Evolutionary conservation across 108 stramenopile species (phyloP).

Genomic region (Cyclotella kingstonii): DNA sequence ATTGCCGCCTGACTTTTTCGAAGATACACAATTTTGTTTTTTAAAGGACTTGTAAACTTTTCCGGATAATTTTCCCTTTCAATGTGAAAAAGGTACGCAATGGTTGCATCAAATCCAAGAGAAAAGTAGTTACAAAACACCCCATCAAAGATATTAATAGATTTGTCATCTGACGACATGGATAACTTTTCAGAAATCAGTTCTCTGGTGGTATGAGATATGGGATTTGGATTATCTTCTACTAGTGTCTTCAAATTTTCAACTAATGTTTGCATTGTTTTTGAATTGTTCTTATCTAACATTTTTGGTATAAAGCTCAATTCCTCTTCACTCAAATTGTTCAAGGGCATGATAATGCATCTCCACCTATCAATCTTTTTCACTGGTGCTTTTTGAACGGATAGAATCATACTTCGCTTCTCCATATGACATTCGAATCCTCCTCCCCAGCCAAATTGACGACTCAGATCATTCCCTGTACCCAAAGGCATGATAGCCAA

Average conservation of each 20-base stretch:
- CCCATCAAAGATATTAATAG: slow-evolving; percentile 48
- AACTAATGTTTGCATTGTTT: not conserved
- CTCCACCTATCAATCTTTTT: slow-evolving; percentile 56
- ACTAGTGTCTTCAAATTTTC: not conserved
- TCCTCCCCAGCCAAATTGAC: slow-evolving; percentile 62
- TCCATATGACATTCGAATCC: slow-evolving; percentile 42
- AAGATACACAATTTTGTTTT: slow-evolving; percentile 62
- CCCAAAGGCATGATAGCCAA: slow-evolving; percentile 78
- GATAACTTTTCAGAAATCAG: too few species aligned
- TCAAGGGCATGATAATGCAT: slow-evolving; percentile 40
- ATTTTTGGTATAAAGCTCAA: slow-evolving; percentile 47
- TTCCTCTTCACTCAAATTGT: slow-evolving; percentile 34
- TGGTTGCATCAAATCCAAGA: slow-evolving; percentile 67
- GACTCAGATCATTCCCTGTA: slow-evolving; percentile 68
- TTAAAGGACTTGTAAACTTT: slow-evolving; percentile 51
- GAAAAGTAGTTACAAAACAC: slow-evolving; percentile 76
- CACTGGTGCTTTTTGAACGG: slow-evolving; percentile 36
- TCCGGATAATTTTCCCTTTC: slow-evolving; percentile 57
- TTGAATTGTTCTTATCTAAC: slow-evolving; percentile 20
- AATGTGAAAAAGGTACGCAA: slow-evolving; percentile 58
- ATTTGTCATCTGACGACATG: too few species aligned
- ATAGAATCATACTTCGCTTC: slow-evolving; percentile 40
- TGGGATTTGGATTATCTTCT: not conserved
- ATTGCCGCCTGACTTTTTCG: slow-evolving; percentile 40
- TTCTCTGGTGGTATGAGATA: too few species aligned